Evolutionary conservation across 441 rosid genomes (phyloP), one percentile per base, ranked within the genome.

Genomic region (Capsella rubella): DNA sequence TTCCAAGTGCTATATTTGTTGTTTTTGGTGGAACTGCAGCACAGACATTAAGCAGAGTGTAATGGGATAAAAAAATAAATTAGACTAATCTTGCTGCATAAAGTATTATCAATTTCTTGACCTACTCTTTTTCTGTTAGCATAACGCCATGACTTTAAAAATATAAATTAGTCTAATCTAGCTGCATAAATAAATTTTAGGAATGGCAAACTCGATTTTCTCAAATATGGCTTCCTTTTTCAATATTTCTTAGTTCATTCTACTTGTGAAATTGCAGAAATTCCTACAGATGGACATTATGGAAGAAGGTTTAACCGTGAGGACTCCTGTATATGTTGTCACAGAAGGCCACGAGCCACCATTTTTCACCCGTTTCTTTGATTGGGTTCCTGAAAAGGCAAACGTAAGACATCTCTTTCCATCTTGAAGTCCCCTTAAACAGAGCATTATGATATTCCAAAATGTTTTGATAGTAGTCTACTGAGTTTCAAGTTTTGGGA

Each of bases 311-410:
- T 78, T 85, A 60, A 73, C 89, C 40, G 53, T 49, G 77, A 87
- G 78, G 76, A 83, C 87, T 81, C 92, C 97, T 59, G 78, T 91
- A 50, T 86, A 87, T 78, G 85, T 91, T 68, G 78, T 91, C 47
- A 79, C 85, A 12, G 98, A 91, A 84, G 92, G 98, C 69, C 83
- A 80, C 15, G 97, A 93, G 67, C 98, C 97, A 32, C 81, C 84
- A 35, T 85, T 88, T 73, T 93, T 93, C 86, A 93, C 95, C 55
- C 80, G 87, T 59, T 88, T 88, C 84, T 93, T 90, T 64, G 82
- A 84, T 59, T 93, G 98, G 98, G 92, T 88, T 83, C 81, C 84
- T 57, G 83, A 81, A 2, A 87, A 86, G 78, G 86, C 93, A 69
- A 87, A 87, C 79, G 98, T 93, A 85, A 87, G 93, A 10, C 72